Base-by-base conservation (phyloP, 1,284 basidiomycete genomes). In the Leccinum solheimii region DNA sequence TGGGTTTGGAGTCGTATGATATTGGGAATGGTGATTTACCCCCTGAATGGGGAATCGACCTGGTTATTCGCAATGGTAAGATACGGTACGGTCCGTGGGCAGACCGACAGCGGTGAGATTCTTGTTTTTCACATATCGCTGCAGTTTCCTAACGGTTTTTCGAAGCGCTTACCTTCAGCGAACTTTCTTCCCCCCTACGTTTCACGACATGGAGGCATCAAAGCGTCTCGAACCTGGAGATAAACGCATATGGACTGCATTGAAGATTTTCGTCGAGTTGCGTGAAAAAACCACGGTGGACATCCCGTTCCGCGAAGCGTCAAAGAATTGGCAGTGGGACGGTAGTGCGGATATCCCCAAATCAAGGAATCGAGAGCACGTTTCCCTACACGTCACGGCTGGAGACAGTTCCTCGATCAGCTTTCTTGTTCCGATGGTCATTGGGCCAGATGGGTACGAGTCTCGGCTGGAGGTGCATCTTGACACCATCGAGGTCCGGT, bases 71-170 rank as follows among this genome's bases (percentile, higher is more conserved):
- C 62, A 87, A 87, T 16, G 95, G 92, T 0, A 76, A 81, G 32
- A 67, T 97, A 49, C 85, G 86, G 36, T 97, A 97, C 71, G 95
- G 95, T 0, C 95, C 95, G 4, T 98, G 95, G 95, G 88, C 94
- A 21, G 95, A 98, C 76, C 83, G 94, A 30, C 95, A 96, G 75
- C 81, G 94, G 90, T 88, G 70, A 64, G 77, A 64, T 21, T n/a
- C 27, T 48, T 40, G 38, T 52, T 36, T 36, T 34, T 32, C 32
- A 16, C 3, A 30, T 9, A 48, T 50, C 14, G 34, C 16, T 5
- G 0, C 14, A 3, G 30, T 38, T 30, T n/a, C n/a, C 55, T 69
- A 8, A 71, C 21, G 26, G 30, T 26, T 21, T 30, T 26, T 56
- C 49, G 5, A 65, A 94, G 93, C 53, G 84, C 80, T 16, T 85